These are phyloP conservation scores for Pseudozyma sp. DNA, from an alignment of 1,284 basidiomycete species.

Conservation along the genomic window DNA sequence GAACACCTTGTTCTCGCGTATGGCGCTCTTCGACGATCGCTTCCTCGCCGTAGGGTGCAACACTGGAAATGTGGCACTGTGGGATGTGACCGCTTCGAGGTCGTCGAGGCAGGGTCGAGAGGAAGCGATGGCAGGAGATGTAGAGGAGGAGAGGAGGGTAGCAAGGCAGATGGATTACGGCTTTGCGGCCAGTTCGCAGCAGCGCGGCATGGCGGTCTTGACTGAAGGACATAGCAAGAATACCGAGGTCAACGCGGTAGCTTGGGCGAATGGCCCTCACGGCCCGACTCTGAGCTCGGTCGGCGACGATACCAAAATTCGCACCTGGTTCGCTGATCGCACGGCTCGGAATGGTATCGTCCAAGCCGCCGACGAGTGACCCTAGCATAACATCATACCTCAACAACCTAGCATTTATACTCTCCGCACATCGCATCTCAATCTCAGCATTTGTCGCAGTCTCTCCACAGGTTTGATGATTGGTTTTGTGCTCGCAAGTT, in stretches of 20 bases:
- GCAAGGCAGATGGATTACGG: constrained; percentile 23
- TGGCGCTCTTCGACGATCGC: constrained; percentile 61
- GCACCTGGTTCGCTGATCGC: constrained; percentile 71
- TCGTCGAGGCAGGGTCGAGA: background rate
- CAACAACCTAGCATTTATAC: background rate
- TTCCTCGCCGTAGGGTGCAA: constrained; percentile 65
- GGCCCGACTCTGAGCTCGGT: constrained; percentile 60
- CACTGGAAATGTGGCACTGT: constrained; percentile 61
- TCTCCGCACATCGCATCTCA: no score
- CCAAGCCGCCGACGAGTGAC: constrained; percentile 10
- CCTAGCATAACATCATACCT: background rate
- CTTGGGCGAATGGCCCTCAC: constrained; percentile 58
- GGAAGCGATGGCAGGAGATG: constrained; percentile 7
- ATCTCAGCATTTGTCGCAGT: no score
- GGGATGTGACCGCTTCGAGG: constrained; percentile 44
- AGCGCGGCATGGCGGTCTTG: constrained; percentile 23
- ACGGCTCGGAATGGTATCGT: constrained; percentile 6
- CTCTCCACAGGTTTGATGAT: background rate
- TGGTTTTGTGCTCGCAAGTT: background rate
- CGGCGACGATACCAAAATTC: constrained; percentile 61
- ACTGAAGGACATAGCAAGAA: constrained; percentile 37
- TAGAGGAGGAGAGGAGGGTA: constrained; percentile 25
- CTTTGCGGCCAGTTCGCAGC: constrained; percentile 25
- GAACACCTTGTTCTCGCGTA: constrained; percentile 64
- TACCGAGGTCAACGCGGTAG: constrained; percentile 62